Evolutionary conservation across 345 rosid species (phyloP).

Genomic region (Salix purpurea): DNA sequence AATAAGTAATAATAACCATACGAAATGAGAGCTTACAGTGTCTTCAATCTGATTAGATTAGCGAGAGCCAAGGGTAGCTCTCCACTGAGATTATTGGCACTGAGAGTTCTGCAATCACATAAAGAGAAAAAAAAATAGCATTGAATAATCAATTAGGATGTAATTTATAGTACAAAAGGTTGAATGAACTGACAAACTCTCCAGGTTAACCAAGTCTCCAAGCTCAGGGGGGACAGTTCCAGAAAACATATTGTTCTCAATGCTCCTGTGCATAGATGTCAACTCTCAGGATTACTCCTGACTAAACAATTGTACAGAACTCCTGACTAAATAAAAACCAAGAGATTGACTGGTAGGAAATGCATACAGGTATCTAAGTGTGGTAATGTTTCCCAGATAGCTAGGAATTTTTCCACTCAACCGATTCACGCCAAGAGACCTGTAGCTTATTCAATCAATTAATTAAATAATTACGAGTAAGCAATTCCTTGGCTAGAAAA

Average conservation of each 20-base stretch:
- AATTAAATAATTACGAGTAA: neutral
- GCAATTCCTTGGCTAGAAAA: neutral
- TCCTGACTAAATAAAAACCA: neutral
- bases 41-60: too few species aligned
- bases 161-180: neutral
- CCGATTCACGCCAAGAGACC: neutral
- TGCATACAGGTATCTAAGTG: slow-evolving; percentile 38
- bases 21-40: neutral
- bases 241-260: slow-evolving; percentile 23
- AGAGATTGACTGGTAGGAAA: neutral
- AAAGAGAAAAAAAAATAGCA: neutral
- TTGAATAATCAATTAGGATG: too few species aligned
- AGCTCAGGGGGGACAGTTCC: slow-evolving; percentile 44
- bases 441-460: neutral
- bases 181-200: slow-evolving; percentile 36
- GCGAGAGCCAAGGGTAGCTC: neutral
- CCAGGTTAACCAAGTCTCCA: slow-evolving; percentile 40
- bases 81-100: slow-evolving; percentile 19
- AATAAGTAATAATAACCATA: too few species aligned
- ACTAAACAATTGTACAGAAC: neutral
- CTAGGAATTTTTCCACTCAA: slow-evolving; percentile 7
- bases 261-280: slow-evolving; percentile 1
- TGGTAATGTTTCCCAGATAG: slow-evolving; percentile 5
- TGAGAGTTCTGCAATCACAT: slow-evolving; percentile 8
- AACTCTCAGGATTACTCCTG: neutral